Base-by-base conservation (phyloP, 306 rosid genomes). In the Cercis canadensis region DNA sequence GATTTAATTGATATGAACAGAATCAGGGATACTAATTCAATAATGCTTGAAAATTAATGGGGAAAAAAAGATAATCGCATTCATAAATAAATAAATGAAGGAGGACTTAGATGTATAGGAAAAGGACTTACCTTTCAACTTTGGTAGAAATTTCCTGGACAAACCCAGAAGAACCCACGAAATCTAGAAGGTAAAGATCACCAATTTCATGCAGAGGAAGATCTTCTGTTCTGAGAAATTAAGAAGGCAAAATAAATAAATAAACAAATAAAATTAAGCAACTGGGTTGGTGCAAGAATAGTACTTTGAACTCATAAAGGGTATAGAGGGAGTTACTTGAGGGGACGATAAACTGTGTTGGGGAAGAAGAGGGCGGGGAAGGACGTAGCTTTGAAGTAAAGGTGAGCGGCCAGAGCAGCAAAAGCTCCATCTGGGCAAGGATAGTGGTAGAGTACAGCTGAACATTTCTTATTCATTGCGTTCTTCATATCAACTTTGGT, bases 401-500 rank as follows among this genome's bases (percentile, higher is more conserved):
- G 88, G 72, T 87, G 94, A 36, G 98, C 98, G 1, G 97, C 97
- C 14, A 93, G 82, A 19, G 98, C 97, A 32, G 98, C 92, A 54
- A 87, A 88, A 15, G 72, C 94, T 5, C 97, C 97, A 84, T 93
- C 98, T 1, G 97, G 96, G 62, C 98, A 93, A 0, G 97, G 97
- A 29, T 90, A 90, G 73, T 90, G 98, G 62, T 93, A 90, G 0
- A 93, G 85, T 66, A 93, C 74, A 3, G 98, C 98, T 14, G 87
- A 60, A 31, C 52, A 52, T 15, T 68, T 70, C 1, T 34, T 41
- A 24, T 54, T 71, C 2, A 52, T 44, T 24, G 8, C 54, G 33
- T 15, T 60, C 60, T 53, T 16, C 57, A 24, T 19, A 8, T 52
- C 16, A 7, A 58, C 4, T 57, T 64, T 43, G 33, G 66, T 16